Base-by-base conservation (phyloP, 202 grass and related monocot genomes). In the Saccharum hybrid region DNA sequence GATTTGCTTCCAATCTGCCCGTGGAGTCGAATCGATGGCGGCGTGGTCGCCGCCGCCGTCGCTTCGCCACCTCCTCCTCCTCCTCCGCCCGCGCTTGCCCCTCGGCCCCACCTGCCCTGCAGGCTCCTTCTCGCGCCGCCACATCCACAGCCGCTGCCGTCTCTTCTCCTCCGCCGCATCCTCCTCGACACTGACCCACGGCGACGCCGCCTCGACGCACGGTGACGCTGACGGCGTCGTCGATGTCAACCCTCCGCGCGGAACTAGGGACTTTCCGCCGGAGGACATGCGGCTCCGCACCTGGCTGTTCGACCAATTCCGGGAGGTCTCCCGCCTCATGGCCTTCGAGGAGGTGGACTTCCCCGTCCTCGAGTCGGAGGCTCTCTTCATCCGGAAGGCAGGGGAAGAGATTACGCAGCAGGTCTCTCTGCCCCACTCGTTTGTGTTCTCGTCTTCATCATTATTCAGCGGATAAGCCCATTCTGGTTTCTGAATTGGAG, bases 321-420 rank as follows among this genome's bases (percentile, higher is more conserved):
- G 88, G 66, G 92, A 94, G 92, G 91, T 94, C 8, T 94, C 91
- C 46, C 81, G 88, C 51, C 39, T 90, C 31, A 91, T 97, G 68
- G 82, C 92, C 16, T 97, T 94, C 51, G 94, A 97, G 81, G 92
- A 97, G 81, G 92, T 97, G 68, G 94, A 97, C 56, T 97, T 94
- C 75, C 94, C 94, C 40, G 91, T 94, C 56, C 91, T 97, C 26
- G 94, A 94, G 77, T 92, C 91, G 16, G 94, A 97, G 81, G 88
- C 90, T 36, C 91, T 97, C 64, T 97, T 97, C 76, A 87, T 89
- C 51, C 77, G 88, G 60, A 97, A 97, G 75, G 84, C 94, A 52
- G 91, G 91, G 9, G 94, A 97, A 45, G 91, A 94, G 78, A 94
- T 97, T 71, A 94, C 94, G 60, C 91, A 92, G 75, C 91, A 97